Evolutionary conservation across 2,329 filamentous ascomycete species (phyloP).

Genomic region (Fusarium mangiferae): DNA sequence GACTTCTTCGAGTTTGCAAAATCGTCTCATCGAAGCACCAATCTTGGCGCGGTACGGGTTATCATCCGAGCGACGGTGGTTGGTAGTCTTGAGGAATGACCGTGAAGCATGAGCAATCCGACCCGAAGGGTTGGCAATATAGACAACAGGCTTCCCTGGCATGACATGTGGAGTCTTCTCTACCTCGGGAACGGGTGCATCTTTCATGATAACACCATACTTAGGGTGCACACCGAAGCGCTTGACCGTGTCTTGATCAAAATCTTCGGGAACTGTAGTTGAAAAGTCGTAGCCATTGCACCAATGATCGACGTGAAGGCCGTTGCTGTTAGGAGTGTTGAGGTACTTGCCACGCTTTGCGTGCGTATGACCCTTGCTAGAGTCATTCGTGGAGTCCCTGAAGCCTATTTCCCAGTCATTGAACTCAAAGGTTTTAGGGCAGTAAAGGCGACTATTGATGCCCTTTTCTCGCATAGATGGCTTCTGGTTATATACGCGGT

Average conservation of each 20-base stretch:
- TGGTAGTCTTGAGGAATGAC: constrained; percentile 51
- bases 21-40: constrained; percentile 48
- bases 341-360: constrained; percentile 65
- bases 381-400: constrained; percentile 67
- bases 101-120: constrained; percentile 62
- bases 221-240: constrained; percentile 63
- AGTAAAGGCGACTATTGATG: constrained; percentile 64
- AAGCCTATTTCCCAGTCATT: constrained; percentile 68
- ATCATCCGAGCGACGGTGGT: constrained; percentile 49
- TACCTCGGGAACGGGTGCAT: constrained; percentile 58
- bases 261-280: constrained; percentile 58
- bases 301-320: constrained; percentile 65
- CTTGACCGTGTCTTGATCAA: constrained; percentile 62
- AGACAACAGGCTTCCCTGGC: constrained; percentile 60
- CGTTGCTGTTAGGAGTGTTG: constrained; percentile 63
- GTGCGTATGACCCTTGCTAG: constrained; percentile 62
- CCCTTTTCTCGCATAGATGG: constrained; percentile 55
- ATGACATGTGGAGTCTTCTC: constrained; percentile 54
- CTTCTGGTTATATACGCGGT: constrained; percentile 55
- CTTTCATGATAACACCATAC: constrained; percentile 63
- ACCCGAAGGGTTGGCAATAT: constrained; percentile 58
- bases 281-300: constrained; percentile 65
- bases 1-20: constrained; percentile 52
- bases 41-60: constrained; percentile 50
- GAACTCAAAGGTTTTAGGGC: constrained; percentile 59